Percentiles rank a stretch among this genome's conserved stretches.
Conservation (phyloP, 768 basidiomycete genomes). For the Porphyrellus cyaneotinctus region DNA sequence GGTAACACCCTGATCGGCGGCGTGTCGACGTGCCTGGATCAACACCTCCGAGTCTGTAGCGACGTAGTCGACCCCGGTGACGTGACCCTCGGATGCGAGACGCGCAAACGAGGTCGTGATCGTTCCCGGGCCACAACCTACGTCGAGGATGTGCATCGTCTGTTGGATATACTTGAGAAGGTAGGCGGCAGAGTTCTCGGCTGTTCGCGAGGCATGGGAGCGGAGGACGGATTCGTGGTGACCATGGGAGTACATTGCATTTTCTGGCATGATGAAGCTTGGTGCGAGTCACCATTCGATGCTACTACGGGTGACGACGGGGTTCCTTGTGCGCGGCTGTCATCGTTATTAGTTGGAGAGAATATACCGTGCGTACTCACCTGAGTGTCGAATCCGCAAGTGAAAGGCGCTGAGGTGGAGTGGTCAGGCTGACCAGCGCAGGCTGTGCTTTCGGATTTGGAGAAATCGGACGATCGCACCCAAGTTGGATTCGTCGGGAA, state of each 20-base stretch:
- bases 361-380: too few species aligned
- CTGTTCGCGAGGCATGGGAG: conserved; percentile 37
- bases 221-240: conserved; percentile 34
- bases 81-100: conserved; percentile 37
- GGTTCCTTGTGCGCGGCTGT: too few species aligned
- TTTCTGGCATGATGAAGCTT: not conserved
- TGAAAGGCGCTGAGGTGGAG: too few species aligned
- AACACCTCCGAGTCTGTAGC: conserved; percentile 29
- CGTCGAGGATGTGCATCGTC: conserved; percentile 42
- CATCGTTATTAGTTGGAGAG: too few species aligned
- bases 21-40: conserved; percentile 31
- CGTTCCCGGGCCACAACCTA: conserved; percentile 52
- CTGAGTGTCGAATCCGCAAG: too few species aligned
- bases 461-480: too few species aligned
- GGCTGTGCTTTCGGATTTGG: too few species aligned
- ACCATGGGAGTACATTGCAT: conserved; percentile 20
- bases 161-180: conserved; percentile 37
- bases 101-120: conserved; percentile 44
- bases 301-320: too few species aligned
- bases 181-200: conserved; percentile 34
- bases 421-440: too few species aligned
- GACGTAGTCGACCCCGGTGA: conserved; percentile 41
- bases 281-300: not conserved
- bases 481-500: too few species aligned
- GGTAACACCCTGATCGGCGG: conserved; percentile 23